Evolutionary conservation across 495 filamentous ascomycete genomes (phyloP).

Genomic region (Neurospora sp.): DNA sequence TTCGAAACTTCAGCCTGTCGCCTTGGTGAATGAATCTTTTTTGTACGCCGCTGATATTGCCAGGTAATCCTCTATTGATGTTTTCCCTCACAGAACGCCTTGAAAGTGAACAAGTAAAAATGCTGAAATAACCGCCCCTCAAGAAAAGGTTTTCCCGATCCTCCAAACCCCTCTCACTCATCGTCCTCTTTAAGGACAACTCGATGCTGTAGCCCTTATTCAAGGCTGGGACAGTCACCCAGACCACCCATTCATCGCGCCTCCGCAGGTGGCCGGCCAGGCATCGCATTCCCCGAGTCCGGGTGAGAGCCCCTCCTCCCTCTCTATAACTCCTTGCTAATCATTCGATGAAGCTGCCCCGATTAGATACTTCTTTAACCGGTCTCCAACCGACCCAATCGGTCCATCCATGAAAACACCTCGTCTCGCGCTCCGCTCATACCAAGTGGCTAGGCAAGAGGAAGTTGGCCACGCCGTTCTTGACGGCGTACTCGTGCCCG

Average conservation of each 20-base stretch:
- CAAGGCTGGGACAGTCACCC: neutral
- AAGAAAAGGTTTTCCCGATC: neutral
- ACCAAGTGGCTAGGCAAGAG: conserved; percentile 87
- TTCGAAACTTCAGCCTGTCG: neutral
- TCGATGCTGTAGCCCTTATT: neutral
- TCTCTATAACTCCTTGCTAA: neutral
- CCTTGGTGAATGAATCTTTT: neutral
- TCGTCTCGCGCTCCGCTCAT: conserved; percentile 16
- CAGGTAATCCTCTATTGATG: neutral
- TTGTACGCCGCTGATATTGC: neutral
- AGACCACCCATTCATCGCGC: neutral
- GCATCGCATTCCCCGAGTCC: neutral
- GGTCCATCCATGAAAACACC: neutral
- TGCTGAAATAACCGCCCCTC: neutral
- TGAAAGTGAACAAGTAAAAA: neutral
- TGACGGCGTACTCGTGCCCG: conserved; percentile 83
- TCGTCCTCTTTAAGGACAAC: neutral
- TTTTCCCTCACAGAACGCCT: conserved; percentile 1
- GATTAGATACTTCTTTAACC: neutral
- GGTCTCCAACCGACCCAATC: neutral
- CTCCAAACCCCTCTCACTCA: neutral
- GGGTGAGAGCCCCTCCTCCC: neutral
- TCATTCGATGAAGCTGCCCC: neutral
- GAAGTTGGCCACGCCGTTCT: conserved; percentile 95
- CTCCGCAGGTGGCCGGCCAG: neutral